These are phyloP conservation scores for Globisporangium ultimum DNA, from an alignment of 352 stramenopile genomes.

Conservation along the genomic window DNA sequence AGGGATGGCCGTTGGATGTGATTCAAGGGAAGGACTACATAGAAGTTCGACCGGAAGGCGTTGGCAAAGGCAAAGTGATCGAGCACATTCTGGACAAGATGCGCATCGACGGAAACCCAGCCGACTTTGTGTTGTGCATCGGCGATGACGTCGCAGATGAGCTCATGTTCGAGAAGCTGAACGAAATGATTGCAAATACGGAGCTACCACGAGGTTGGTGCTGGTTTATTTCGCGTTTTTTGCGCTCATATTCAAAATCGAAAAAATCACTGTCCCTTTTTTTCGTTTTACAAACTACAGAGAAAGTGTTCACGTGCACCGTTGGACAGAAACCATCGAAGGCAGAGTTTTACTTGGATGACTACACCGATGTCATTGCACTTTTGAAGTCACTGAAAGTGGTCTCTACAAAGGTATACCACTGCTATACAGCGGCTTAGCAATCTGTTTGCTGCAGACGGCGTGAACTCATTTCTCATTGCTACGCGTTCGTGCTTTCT, in stretches of 20 bases:
- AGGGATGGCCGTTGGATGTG: constrained; percentile 63
- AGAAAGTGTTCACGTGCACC: constrained; percentile 93
- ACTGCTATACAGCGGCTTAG: not conserved
- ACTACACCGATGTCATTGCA: constrained; percentile 93
- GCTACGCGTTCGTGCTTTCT: constrained; percentile 4
- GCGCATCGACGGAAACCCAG: constrained; percentile 49
- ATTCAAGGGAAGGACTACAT: constrained; percentile 96
- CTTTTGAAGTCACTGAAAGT: constrained; percentile 84
- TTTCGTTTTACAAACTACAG: constrained; percentile 18
- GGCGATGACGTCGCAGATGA: constrained; percentile 99
- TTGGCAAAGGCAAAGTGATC: constrained; percentile 97
- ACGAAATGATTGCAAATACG: constrained; percentile 37
- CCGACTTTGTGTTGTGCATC: constrained; percentile 97
- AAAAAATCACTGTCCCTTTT: not conserved
- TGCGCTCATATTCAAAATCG: no score
- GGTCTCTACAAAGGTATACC: constrained; percentile 66
- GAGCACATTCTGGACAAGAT: constrained; percentile 88
- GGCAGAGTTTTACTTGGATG: constrained; percentile 95
- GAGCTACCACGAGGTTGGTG: constrained; percentile 42
- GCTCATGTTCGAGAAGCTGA: constrained; percentile 92
- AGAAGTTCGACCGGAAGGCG: constrained; percentile 95
- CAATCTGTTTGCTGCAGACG: not conserved
- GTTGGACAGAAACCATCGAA: constrained; percentile 98
- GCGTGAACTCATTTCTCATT: no score
- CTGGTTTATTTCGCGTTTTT: no score